phyloP scores from a whole-genome alignment of 176 grass and related monocot species.

The Canna indica region DNA sequence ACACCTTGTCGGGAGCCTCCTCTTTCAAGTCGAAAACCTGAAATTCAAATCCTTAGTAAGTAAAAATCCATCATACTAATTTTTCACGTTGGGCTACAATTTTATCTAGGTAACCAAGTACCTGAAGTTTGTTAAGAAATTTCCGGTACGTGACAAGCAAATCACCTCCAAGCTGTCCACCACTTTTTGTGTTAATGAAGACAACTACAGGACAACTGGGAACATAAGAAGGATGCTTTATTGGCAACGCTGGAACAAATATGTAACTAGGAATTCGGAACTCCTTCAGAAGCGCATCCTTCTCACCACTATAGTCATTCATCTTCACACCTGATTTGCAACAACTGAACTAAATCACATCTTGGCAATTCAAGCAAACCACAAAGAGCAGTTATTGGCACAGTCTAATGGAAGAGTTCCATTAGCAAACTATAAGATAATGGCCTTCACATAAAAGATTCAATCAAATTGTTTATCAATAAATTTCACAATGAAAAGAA shows the following conservation, averaged over 20 bases:
- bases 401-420: neutral
- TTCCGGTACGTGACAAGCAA: slow-evolving; percentile 63
- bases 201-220: slow-evolving; percentile 76
- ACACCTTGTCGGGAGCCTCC: slow-evolving; percentile 74
- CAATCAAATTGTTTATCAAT: neutral
- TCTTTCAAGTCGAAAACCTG: slow-evolving; percentile 76
- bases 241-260: slow-evolving; percentile 29
- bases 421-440: neutral
- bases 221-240: slow-evolving; percentile 30
- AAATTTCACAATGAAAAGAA: neutral
- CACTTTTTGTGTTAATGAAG: slow-evolving; percentile 87
- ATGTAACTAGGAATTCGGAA: slow-evolving; percentile 79
- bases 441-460: neutral
- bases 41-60: slow-evolving; percentile 12
- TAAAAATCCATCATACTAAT: slow-evolving; percentile 3
- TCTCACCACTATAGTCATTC: slow-evolving; percentile 20
- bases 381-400: neutral
- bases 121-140: slow-evolving; percentile 76
- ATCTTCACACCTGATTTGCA: slow-evolving; percentile 40
- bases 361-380: neutral
- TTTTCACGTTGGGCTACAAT: slow-evolving; percentile 5
- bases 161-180: slow-evolving; percentile 66
- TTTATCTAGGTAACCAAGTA: slow-evolving; percentile 26
- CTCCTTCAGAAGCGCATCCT: slow-evolving; percentile 37
- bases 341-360: neutral